Evolutionary conservation across 306 rosid genomes (phyloP), one percentile per base, ranked within the genome.

Genomic region (Hippophae gyantsensis): DNA sequence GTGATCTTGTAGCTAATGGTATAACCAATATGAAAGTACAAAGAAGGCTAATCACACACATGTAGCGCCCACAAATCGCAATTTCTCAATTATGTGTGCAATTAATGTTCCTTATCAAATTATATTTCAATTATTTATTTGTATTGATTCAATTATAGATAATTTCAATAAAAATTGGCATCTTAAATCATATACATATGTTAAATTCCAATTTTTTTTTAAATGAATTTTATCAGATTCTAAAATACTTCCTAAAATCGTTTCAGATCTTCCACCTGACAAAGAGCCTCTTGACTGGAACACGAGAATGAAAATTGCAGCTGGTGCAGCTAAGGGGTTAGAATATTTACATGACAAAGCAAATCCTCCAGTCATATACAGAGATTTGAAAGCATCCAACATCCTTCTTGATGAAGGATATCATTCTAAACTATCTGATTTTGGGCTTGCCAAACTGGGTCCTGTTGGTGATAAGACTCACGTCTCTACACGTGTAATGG

Each of bases 301-400:
- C 65, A 86, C 87, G 14, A 82, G 97, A 76, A 89, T 89, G 86
- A 82, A 78, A 73, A 86, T 89, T 56, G 97, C 95, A 13, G 79
- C 81, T 9, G 97, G 84, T 60, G 86, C 87, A 23, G 93, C 97
- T 1, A 80, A 81, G 69, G 97, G 95, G 10, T 84, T 89, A 81
- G 95, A 89, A 56, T 89, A 86, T 73, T 71, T 89, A 73, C 95
- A 89, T 62, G 86, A 79, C 63, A 76, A 59, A 74, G 80, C 87
- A 56, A 72, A 74, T 46, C 95, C 84, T 27, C 86, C 95, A 6
- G 89, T 84, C 2, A 84, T 89, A 67, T 86, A 82, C 61, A 68
- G 97, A 74, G 90, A 89, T 78, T 78, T 86, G 44, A 89, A 86
- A 60, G 76, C 95, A 25, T 80, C 97, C 32, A 89, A 89, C 65